A percentile compares a stretch with the other conserved stretches of the same genome.
Evolutionary conservation across 2,329 filamentous ascomycete species (phyloP).

Genomic region (Alternaria viburni): DNA sequence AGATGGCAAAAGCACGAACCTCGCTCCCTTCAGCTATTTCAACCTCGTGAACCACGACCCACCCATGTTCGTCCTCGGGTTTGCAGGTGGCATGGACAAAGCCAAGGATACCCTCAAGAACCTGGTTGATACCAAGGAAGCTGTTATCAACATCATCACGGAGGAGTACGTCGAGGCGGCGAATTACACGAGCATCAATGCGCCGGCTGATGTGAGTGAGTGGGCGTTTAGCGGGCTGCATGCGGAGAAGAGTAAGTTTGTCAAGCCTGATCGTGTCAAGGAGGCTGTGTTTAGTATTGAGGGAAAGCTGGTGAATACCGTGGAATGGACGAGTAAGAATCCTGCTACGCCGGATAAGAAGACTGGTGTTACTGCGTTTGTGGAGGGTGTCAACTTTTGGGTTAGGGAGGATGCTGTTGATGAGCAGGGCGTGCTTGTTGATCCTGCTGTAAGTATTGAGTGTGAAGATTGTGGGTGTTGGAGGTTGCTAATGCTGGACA

Average conservation of each 20-base stretch:
- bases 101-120: constrained; percentile 84
- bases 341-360: constrained; percentile 71
- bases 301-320: constrained; percentile 73
- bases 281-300: constrained; percentile 87
- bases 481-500: constrained; percentile 32
- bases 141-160: constrained; percentile 80
- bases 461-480: not conserved
- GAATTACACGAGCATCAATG: constrained; percentile 79
- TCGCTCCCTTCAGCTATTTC: constrained; percentile 89
- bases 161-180: constrained; percentile 88
- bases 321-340: constrained; percentile 76
- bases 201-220: constrained; percentile 77
- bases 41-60: constrained; percentile 85
- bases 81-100: constrained; percentile 61
- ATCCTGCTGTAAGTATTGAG: constrained; percentile 64
- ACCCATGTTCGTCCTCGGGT: constrained; percentile 75
- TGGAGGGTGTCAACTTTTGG: constrained; percentile 90
- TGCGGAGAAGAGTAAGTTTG: constrained; percentile 68
- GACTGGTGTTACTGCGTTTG: constrained; percentile 74
- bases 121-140: constrained; percentile 73
- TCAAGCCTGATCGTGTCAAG: constrained; percentile 74
- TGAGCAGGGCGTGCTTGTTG: constrained; percentile 74
- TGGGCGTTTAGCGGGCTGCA: constrained; percentile 81
- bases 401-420: constrained; percentile 87
- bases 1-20: constrained; percentile 72